These are phyloP conservation scores for Amphicarpaea edgeworthii DNA, from an alignment of 306 rosid species.

Conservation along the genomic window DNA sequence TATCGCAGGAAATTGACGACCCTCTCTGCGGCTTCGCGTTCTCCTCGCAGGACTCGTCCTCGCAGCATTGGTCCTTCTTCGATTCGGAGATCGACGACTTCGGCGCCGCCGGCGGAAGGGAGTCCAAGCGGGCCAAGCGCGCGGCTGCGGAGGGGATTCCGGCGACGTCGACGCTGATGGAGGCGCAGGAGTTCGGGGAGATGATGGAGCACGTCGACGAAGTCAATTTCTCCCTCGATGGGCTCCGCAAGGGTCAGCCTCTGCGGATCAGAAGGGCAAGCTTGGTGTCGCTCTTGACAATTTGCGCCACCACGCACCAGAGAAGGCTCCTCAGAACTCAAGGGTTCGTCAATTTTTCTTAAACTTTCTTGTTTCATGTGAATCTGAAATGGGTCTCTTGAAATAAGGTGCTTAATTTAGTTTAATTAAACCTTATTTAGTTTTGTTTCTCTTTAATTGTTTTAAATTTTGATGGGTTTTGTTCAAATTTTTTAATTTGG, in stretches of 20 bases:
- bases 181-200: slow-evolving; percentile 99
- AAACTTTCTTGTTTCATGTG: background rate
- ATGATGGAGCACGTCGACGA: slow-evolving; percentile 99
- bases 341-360: slow-evolving; percentile 63
- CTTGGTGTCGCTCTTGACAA: slow-evolving; percentile 75
- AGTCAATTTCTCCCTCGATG: slow-evolving; percentile 95
- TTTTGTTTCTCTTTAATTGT: background rate
- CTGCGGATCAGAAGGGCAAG: slow-evolving; percentile 96
- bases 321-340: slow-evolving; percentile 89
- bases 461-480: slow-evolving; percentile 15
- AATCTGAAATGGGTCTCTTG: slow-evolving; percentile 10
- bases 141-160: slow-evolving; percentile 52
- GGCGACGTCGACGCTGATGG: slow-evolving; percentile 90
- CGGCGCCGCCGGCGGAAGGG: slow-evolving; percentile 48
- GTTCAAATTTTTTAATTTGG: slow-evolving; percentile 40
- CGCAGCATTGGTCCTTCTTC: slow-evolving; percentile 76
- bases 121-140: slow-evolving; percentile 73
- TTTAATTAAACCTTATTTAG: background rate
- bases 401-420: too few relatives aligned
- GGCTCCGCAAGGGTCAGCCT: slow-evolving; percentile 85
- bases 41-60: slow-evolving; percentile 87
- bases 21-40: slow-evolving; percentile 59
- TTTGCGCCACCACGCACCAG: slow-evolving; percentile 83
- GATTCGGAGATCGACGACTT: slow-evolving; percentile 72
- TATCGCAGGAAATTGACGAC: slow-evolving; percentile 66